Percentiles rank a stretch among this genome's conserved stretches.
Conservation (phyloP, 768 basidiomycete genomes). For the Dioszegia hungarica region DNA sequence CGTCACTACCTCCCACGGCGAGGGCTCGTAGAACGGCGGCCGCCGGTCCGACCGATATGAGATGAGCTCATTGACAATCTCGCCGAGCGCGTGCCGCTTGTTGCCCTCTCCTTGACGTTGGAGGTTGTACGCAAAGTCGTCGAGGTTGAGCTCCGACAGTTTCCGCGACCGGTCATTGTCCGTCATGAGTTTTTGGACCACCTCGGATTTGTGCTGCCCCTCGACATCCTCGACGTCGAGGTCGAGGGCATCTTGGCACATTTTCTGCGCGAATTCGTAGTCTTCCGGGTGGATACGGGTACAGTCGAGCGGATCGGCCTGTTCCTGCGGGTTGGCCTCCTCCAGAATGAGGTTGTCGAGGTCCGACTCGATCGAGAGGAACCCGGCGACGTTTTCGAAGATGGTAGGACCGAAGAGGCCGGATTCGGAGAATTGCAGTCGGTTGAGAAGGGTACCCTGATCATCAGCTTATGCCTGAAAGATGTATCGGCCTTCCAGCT, state of each 20-base stretch:
- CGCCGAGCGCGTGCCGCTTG: slow-evolving; percentile 82
- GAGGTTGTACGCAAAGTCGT: slow-evolving; percentile 92
- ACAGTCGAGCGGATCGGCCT: slow-evolving; percentile 83
- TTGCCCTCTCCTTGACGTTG: slow-evolving; percentile 72
- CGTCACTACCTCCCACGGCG: slow-evolving; percentile 75
- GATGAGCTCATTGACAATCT: slow-evolving; percentile 80
- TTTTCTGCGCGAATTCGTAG: slow-evolving; percentile 94
- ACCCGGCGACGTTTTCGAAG: slow-evolving; percentile 77
- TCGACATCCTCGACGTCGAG: slow-evolving; percentile 96
- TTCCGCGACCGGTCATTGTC: slow-evolving; percentile 73
- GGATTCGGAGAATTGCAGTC: slow-evolving; percentile 79
- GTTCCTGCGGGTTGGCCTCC: slow-evolving; percentile 64
- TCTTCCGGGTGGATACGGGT: slow-evolving; percentile 97
- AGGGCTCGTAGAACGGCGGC: slow-evolving; percentile 60
- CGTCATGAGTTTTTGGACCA: slow-evolving; percentile 77
- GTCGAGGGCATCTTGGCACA: slow-evolving; percentile 95
- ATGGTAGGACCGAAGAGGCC: slow-evolving; percentile 76
- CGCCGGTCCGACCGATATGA: slow-evolving; percentile 75
- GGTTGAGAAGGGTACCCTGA: slow-evolving; percentile 84
- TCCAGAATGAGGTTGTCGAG: slow-evolving; percentile 55
- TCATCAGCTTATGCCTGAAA: slow-evolving; percentile 8
- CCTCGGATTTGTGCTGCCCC: slow-evolving; percentile 83
- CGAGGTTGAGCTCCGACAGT: slow-evolving; percentile 82
- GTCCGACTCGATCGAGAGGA: slow-evolving; percentile 61
- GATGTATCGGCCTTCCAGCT: slow-evolving; percentile 35